These are phyloP conservation scores for Staphylotrichum longicolle DNA, from an alignment of 495 filamentous ascomycete genomes.

Conservation along the genomic window DNA sequence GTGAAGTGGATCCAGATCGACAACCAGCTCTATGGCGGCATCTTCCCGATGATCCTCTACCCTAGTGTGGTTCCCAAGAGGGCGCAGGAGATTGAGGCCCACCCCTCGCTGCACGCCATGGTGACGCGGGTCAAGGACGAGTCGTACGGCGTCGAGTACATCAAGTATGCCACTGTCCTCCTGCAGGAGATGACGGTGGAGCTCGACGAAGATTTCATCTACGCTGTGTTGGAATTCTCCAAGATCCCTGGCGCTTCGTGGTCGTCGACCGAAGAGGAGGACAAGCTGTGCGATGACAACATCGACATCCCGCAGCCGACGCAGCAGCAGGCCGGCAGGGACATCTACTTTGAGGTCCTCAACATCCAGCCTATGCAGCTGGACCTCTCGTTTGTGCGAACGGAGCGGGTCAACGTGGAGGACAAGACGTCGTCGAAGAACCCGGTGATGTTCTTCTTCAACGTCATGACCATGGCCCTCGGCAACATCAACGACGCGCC, in stretches of 20 bases:
- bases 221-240: slow-evolving; percentile 90
- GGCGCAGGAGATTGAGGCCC: slow-evolving; percentile 92
- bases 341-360: slow-evolving; percentile 95
- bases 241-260: slow-evolving; percentile 93
- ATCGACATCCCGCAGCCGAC: slow-evolving; percentile 91
- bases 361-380: slow-evolving; percentile 98
- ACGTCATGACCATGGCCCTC: slow-evolving; percentile 98
- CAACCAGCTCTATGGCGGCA: slow-evolving; percentile 96
- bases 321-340: slow-evolving; percentile 75
- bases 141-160: slow-evolving; percentile 95
- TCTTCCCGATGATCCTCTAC: slow-evolving; percentile 96
- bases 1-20: slow-evolving; percentile 99
- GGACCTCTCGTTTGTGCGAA: slow-evolving; percentile 94
- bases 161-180: slow-evolving; percentile 93
- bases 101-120: slow-evolving; percentile 89
- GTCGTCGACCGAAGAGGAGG: slow-evolving; percentile 75
- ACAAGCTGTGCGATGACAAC: slow-evolving; percentile 81
- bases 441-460: slow-evolving; percentile 96
- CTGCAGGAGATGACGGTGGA: slow-evolving; percentile 98
- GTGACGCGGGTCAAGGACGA: slow-evolving; percentile 96
- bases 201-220: slow-evolving; percentile 96
- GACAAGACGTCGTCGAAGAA: slow-evolving; percentile 87
- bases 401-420: slow-evolving; percentile 93
- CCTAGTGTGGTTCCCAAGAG: slow-evolving; percentile 99
- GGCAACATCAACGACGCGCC: slow-evolving; percentile 98